Percentiles rank a stretch among this genome's conserved stretches.
phyloP scores from a whole-genome alignment of 495 filamentous ascomycete species.

The Rhypophila decipiens region DNA sequence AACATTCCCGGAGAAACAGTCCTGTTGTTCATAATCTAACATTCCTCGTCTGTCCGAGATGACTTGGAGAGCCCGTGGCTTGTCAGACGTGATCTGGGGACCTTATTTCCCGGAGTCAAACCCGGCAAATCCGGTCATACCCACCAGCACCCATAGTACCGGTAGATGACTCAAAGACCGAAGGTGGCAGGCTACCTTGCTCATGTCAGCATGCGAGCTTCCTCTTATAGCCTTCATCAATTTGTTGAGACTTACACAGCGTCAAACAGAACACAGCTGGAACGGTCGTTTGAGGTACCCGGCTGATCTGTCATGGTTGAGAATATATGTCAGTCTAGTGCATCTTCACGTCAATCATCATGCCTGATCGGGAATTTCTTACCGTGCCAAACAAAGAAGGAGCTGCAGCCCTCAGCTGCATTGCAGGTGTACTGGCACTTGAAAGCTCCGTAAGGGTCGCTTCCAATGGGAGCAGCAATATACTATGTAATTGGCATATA shows the following conservation, averaged over 20 bases:
- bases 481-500: constrained; percentile 4
- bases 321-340: not conserved
- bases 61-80: too few species aligned
- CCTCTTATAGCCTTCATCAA: not conserved
- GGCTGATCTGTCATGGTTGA: constrained; percentile 6
- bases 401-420: constrained; percentile 15
- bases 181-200: constrained; percentile 17
- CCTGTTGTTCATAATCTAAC: too few species aligned
- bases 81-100: too few species aligned
- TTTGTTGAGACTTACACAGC: constrained; percentile 21
- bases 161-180: constrained; percentile 12
- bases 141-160: constrained; percentile 18
- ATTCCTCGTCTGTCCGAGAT: too few species aligned
- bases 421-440: constrained; percentile 35
- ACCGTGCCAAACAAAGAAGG: constrained; percentile 28
- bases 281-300: constrained; percentile 12
- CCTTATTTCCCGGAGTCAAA: too few species aligned
- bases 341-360: too few species aligned
- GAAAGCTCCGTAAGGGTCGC: constrained; percentile 22
- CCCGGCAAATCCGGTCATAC: constrained; percentile 18
- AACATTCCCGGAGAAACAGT: too few species aligned
- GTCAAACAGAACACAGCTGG: constrained; percentile 27
- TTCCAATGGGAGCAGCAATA: constrained; percentile 11
- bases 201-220: too few species aligned
- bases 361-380: constrained; percentile 3